Evolutionary conservation across 306 rosid genomes (phyloP).

Genomic region (Gastrolobium bilobum): DNA sequence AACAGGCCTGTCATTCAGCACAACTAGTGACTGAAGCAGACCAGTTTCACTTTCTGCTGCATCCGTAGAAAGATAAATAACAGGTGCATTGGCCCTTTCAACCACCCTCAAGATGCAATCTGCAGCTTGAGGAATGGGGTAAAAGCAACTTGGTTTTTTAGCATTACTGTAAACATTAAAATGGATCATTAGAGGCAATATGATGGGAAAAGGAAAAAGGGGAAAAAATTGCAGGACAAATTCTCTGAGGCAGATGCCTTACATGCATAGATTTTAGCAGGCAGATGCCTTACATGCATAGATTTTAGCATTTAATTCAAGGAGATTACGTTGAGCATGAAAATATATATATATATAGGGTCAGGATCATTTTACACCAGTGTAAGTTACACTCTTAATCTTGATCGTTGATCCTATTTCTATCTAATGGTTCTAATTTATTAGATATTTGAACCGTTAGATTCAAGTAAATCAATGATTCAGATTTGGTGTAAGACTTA

Average conservation of each 20-base stretch:
- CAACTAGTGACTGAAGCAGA: conserved; percentile 82
- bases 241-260: conserved; percentile 30
- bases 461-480: too few relatives aligned
- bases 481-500: too few relatives aligned
- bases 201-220: not conserved
- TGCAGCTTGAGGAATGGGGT: conserved; percentile 98
- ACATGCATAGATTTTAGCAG: not conserved
- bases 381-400: too few relatives aligned
- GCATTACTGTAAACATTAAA: conserved; percentile 73
- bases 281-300: conserved; percentile 26
- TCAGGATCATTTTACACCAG: too few relatives aligned
- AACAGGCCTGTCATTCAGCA: conserved; percentile 74
- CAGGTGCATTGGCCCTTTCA: conserved; percentile 75
- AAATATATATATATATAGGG: too few relatives aligned
- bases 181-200: conserved; percentile 43
- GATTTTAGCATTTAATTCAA: conserved; percentile 14
- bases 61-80: conserved; percentile 93
- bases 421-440: too few relatives aligned
- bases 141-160: conserved; percentile 89
- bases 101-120: conserved; percentile 76
- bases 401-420: too few relatives aligned
- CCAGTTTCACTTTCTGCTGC: conserved; percentile 93
- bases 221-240: conserved; percentile 24
- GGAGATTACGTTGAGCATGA: not conserved
- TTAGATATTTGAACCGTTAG: too few relatives aligned